phyloP scores from a whole-genome alignment of 805 yeast species.

The Pichia occidentalis region DNA sequence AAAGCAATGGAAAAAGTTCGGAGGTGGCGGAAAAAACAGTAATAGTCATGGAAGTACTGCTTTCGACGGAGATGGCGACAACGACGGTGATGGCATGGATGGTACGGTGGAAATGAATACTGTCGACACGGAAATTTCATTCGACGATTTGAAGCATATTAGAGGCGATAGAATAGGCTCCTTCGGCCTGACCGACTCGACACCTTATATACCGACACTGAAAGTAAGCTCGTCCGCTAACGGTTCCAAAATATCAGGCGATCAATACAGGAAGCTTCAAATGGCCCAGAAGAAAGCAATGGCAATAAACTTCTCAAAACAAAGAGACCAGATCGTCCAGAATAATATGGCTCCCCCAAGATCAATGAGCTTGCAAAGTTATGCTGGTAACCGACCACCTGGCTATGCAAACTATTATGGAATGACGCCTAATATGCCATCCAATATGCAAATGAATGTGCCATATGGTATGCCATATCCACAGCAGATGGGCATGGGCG shows the following conservation, averaged over 20 bases:
- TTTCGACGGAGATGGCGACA: constrained; percentile 24
- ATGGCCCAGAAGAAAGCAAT: constrained; percentile 60
- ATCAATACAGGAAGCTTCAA: constrained; percentile 64
- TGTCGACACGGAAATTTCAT: constrained; percentile 40
- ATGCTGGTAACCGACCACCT: too few relatives aligned
- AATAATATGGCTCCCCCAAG: constrained; percentile 25
- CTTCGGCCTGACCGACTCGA: constrained; percentile 39
- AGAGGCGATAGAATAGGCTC: constrained; percentile 56
- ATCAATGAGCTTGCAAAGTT: constrained; percentile 30
- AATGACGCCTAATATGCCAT: too few relatives aligned
- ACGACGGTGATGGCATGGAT: constrained; percentile 22
- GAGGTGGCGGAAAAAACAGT: constrained; percentile 17
- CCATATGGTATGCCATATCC: too few relatives aligned
- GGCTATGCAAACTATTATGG: too few relatives aligned
- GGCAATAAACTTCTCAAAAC: constrained; percentile 27
- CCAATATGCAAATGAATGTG: too few relatives aligned
- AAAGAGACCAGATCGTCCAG: constrained; percentile 3
- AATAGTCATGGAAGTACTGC: not conserved
- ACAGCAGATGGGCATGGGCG: too few relatives aligned
- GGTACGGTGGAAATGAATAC: constrained; percentile 26
- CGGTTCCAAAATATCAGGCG: constrained; percentile 35
- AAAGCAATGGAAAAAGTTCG: constrained; percentile 27
- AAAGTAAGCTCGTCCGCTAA: constrained; percentile 31
- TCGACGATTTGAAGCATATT: constrained; percentile 57
- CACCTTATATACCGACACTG: constrained; percentile 72